Evolutionary conservation across 768 basidiomycete genomes (phyloP).

Genomic region (Serendipita sp.): DNA sequence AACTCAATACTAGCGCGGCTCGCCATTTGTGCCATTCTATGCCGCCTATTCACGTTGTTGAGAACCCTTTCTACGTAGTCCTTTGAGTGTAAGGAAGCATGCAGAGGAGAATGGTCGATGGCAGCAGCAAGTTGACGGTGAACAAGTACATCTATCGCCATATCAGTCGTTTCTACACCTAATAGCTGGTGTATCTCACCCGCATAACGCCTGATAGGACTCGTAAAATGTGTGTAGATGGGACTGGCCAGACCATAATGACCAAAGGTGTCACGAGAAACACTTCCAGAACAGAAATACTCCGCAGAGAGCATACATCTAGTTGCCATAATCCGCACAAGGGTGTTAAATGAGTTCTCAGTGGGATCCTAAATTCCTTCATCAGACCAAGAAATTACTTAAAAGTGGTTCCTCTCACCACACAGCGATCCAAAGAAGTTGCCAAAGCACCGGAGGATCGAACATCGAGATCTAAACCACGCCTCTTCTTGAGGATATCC

Average conservation of each 20-base stretch:
- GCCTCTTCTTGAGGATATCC: slow-evolving; percentile 77
- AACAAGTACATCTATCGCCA: slow-evolving; percentile 62
- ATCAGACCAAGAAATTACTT: not conserved
- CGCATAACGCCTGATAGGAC: slow-evolving; percentile 91
- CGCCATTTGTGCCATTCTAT: slow-evolving; percentile 96
- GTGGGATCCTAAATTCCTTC: slow-evolving; percentile 42
- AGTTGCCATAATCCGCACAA: slow-evolving; percentile 98
- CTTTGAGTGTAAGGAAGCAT: slow-evolving; percentile 78
- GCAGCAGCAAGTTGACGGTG: slow-evolving; percentile 89
- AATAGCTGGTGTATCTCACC: slow-evolving; percentile 29
- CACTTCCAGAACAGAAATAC: slow-evolving; percentile 93
- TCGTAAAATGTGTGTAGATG: slow-evolving; percentile 98
- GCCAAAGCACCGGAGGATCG: slow-evolving; percentile 85
- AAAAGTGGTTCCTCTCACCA: slow-evolving; percentile 34
- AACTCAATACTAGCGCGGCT: slow-evolving; percentile 94
- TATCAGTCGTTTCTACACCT: not conserved
- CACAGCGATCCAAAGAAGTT: slow-evolving; percentile 69
- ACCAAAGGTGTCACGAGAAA: slow-evolving; percentile 78
- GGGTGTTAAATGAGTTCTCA: slow-evolving; percentile 87
- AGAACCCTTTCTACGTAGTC: slow-evolving; percentile 73
- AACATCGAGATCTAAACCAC: slow-evolving; percentile 70
- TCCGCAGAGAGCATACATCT: slow-evolving; percentile 97
- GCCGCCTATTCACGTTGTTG: slow-evolving; percentile 75
- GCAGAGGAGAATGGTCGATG: slow-evolving; percentile 68
- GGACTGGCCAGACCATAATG: slow-evolving; percentile 96